Evolutionary conservation across 164 flowering plant genomes (phyloP), one percentile per base, ranked within the genome.

Genomic region (Vitis rupestris): DNA sequence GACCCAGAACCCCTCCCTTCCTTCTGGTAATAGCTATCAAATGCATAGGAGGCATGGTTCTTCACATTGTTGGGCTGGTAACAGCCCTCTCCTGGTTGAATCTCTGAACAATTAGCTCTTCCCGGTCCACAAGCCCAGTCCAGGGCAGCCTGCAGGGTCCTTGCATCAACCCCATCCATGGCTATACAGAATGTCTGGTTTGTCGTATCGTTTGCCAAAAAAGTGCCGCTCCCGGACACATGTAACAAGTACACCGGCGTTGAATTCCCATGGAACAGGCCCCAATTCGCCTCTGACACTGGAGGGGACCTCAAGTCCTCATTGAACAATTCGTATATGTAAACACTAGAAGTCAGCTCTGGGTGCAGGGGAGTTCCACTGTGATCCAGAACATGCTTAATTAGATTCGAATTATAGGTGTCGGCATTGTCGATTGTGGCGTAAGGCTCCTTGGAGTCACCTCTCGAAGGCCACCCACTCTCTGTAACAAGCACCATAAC

Each of bases 71-170:
- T 95, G 13, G 99, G 99, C 72, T 82, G 83, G 61, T 88, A 95
- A 79, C 99, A 95, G 9, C 17, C 58, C 76, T 95, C 90, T 53
- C 99, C 99, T 0, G 99, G 97, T 81, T 95, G 99, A 78, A 95
- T 89, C 74, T 89, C 96, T 0, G 96, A 85, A 70, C 99, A 95
- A 78, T 95, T 90, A 0, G 99, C 87, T 71, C 87, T 70, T 16
- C 99, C 99, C 5, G 97, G 97, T n/a, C 99, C 99, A 77, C 99
- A 95, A 4, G 98, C 97, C 99, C 99, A 95, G 78, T 95, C 99
- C 73, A 95, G 69, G 1, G 98, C 99, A 4, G 98, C 82, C 80
- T 95, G 99, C 83, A 95, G 68, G 8, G 86, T 85, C 84, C 65
- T 86, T 15, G 71, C 51, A 75, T 95, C 99, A 14, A 83, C 80